These are phyloP conservation scores for Capsicum baccatum DNA, from an alignment of 257 asterid genomes.

Conservation along the genomic window DNA sequence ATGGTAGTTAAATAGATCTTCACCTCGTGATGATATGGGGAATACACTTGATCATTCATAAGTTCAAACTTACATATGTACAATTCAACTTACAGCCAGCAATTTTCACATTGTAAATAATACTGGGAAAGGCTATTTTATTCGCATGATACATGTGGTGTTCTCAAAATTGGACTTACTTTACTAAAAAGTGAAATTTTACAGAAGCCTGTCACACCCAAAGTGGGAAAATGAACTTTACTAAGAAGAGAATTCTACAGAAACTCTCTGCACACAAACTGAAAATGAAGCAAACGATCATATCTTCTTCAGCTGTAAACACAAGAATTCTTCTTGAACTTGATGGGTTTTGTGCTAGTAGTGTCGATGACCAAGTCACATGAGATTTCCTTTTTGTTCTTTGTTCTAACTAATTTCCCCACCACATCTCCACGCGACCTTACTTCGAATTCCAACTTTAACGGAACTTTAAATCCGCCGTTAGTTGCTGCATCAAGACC, in stretches of 20 bases:
- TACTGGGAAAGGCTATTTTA: not conserved
- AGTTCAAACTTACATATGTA: conserved; percentile 4
- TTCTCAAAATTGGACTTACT: conserved; percentile 10
- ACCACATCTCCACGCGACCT: conserved; percentile 76
- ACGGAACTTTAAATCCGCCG: conserved; percentile 61
- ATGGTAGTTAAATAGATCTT: not conserved
- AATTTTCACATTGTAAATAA: not conserved
- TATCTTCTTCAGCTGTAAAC: conserved; percentile 52
- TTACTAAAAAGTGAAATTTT: not conserved
- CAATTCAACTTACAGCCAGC: not conserved
- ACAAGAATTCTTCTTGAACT: conserved; percentile 69
- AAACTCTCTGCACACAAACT: conserved; percentile 23
- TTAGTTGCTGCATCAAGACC: conserved; percentile 43
- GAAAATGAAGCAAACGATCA: not conserved
- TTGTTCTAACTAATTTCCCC: conserved; percentile 81
- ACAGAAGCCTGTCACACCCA: not conserved
- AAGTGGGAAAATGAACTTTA: not conserved
- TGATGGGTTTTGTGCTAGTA: conserved; percentile 67
- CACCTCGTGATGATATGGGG: too few relatives aligned
- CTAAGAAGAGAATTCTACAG: conserved; percentile 23
- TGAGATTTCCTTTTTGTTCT: conserved; percentile 53
- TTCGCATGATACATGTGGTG: not conserved
- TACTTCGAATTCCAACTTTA: conserved; percentile 63
- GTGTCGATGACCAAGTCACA: conserved; percentile 77
- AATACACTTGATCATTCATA: conserved; percentile 2